These are phyloP conservation scores for Emericellopsis atlantica DNA, from an alignment of 2,329 filamentous ascomycete species.

Conservation along the genomic window DNA sequence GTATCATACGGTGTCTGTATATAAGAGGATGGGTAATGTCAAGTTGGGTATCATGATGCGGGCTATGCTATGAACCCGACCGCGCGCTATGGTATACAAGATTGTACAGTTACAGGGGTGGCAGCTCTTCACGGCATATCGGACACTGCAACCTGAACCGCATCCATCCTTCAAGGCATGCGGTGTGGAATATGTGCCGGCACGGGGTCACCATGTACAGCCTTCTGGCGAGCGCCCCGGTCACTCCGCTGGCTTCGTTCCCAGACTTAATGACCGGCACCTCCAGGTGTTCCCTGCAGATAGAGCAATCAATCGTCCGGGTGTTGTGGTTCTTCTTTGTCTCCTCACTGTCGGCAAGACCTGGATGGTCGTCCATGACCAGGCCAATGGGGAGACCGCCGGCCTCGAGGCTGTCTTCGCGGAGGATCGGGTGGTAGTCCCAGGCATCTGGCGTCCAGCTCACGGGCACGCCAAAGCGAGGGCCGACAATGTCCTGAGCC, in stretches of 20 bases:
- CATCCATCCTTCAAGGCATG: slow-evolving; percentile 94
- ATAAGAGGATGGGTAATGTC: background rate
- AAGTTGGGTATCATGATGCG: too few relatives aligned
- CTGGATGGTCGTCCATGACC: slow-evolving; percentile 15
- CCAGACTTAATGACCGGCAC: slow-evolving; percentile 64
- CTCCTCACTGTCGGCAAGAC: slow-evolving; percentile 10
- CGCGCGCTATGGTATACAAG: too few relatives aligned
- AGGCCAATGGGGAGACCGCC: slow-evolving; percentile 72
- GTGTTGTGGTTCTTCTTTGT: slow-evolving; percentile 19
- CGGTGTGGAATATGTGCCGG: slow-evolving; percentile 86
- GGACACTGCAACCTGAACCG: slow-evolving; percentile 85
- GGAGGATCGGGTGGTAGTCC: slow-evolving; percentile 87
- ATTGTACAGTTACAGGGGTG: slow-evolving; percentile 1
- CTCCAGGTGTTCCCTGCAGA: slow-evolving; percentile 85
- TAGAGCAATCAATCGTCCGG: slow-evolving; percentile 75
- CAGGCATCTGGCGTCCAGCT: slow-evolving; percentile 64
- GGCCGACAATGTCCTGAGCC: slow-evolving; percentile 74
- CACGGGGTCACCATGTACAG: slow-evolving; percentile 97
- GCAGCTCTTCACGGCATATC: slow-evolving; percentile 52
- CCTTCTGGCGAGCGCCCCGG: slow-evolving; percentile 64
- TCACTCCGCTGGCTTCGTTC: slow-evolving; percentile 39
- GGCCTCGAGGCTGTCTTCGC: slow-evolving; percentile 70
- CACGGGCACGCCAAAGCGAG: slow-evolving; percentile 70
- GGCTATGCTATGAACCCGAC: background rate
- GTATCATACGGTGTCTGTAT: background rate